Base-by-base conservation (phyloP, 331 rosid genomes). In the Quercus tomentella region DNA sequence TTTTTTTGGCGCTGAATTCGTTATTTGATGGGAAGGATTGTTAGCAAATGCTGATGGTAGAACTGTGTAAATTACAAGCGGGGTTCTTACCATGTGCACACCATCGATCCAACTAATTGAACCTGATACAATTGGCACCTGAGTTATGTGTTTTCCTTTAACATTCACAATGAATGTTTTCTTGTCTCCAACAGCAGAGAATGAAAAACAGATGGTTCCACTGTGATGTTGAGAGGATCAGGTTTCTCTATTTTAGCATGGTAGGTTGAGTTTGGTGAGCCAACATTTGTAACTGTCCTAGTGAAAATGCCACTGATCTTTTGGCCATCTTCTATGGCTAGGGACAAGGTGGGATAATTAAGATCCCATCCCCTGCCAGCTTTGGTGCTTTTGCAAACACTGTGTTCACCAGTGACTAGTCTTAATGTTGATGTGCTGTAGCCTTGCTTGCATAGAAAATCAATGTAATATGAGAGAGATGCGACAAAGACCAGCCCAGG, bases 271-370 rank as follows among this genome's bases (percentile, higher is more conserved):
- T 83, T 72, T 7, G 82, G 75, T 2, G 62, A 7, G 18, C 89
- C 82, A 51, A 76, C 82, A 22, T 86, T 86, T 21, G 86, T 86
- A 30, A 86, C 82, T 1, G 37, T 82, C 31, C 80, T 61, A 80
- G 0, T 22, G 77, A 82, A 79, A 21, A 22, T 70, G 16, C 82
- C 80, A 26, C n/a, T n/a, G 26, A 86, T 60, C 75, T 67, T 57
- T 1, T 82, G 57, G 28, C 76, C 82, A 7, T 82, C 78, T 60
- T 23, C 80, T 60, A 73, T 43, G 52, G 80, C 69, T 43, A 68
- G 54, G 22, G 78, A 58, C 57, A 79, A 66, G 30, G 84, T 79
- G 14, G 86, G 89, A 26, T 86, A 82, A 78, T 86, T 86, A 11
- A 82, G 81, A 41, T 82, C 76, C 76, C 82, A 82, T 2, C 58